phyloP scores from a whole-genome alignment of 2,329 filamentous ascomycete genomes.

The Hypoxylon sp. region DNA sequence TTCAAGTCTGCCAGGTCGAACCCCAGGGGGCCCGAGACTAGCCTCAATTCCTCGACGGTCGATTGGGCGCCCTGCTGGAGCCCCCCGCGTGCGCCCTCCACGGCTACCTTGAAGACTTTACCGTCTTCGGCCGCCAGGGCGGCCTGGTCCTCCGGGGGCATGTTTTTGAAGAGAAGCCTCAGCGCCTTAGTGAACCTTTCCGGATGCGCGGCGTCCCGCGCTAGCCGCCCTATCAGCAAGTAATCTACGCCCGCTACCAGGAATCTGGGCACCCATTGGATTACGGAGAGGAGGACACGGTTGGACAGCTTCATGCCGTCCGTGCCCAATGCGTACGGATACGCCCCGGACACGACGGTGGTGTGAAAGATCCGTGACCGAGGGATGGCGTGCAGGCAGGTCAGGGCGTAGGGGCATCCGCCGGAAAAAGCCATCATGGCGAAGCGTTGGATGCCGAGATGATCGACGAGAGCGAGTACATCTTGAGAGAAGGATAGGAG shows the following conservation, averaged over 20 bases:
- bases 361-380: neutral
- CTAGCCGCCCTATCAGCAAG: neutral
- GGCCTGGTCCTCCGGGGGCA: neutral
- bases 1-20: slow-evolving; percentile 1
- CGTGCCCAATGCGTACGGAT: neutral
- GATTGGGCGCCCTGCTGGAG: neutral
- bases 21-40: neutral
- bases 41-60: neutral
- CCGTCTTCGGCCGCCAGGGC: neutral
- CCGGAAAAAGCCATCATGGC: neutral
- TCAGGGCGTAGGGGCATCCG: neutral
- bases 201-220: neutral
- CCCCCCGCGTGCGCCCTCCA: neutral
- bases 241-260: neutral
- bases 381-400: neutral
- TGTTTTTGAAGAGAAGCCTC: neutral
- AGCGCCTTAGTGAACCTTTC: neutral
- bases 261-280: neutral
- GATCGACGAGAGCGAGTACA: neutral
- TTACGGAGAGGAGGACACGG: neutral
- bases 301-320: neutral
- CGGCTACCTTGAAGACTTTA: neutral
- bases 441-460: slow-evolving; percentile 1
- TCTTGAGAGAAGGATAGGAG: neutral
- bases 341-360: neutral